Base-by-base conservation (phyloP, 1,139 yeast species). In the Pichia sp. region DNA sequence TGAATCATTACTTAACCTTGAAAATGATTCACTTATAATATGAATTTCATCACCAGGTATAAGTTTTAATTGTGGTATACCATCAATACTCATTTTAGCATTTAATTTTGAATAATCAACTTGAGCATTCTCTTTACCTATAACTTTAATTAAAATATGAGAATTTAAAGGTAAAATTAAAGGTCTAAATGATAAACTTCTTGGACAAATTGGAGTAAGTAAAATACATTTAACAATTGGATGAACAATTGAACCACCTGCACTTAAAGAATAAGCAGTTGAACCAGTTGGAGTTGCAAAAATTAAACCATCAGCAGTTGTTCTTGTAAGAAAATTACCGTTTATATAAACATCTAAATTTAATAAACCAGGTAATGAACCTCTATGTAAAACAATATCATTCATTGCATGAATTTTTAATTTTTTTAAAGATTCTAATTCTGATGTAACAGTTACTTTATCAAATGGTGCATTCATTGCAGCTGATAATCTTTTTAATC, bases 251-350 rank as follows among this genome's bases (percentile, higher is more conserved):
- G 96, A 81, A 1, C 97, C 97, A 7, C 97, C 97, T 1, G 95
- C 80, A 31, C 89, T 80, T 45, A 90, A 70, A 0, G 96, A 86
- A 64, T 90, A 90, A 0, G 97, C 97, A 0, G 97, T 90, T 7
- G 96, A 86, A 0, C 97, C 97, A 0, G 97, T 90, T 9, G 97
- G 97, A 0, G 97, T 86, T 8, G 94, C 76, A 45, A 88, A 72
- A 7, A 83, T 79, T 18, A 90, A 77, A 27, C 97, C 97, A 65
- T 90, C 97, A 0, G 95, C 96, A 0, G 90, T 86, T 7, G 96
- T 89, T 47, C 92, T 79, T 9, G 98, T 90, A 50, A 90, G 71
- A 59, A 83, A 84, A 61, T 85, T 83, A 34, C 85, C 86, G 64
- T 89, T 94, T 31, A 89, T 83, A 56, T 73, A 80, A 25, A 90